Evolutionary conservation across 805 yeast species (phyloP), one percentile per base, ranked within the genome.

Genomic region (Metschnikowia baotianmanensis): DNA sequence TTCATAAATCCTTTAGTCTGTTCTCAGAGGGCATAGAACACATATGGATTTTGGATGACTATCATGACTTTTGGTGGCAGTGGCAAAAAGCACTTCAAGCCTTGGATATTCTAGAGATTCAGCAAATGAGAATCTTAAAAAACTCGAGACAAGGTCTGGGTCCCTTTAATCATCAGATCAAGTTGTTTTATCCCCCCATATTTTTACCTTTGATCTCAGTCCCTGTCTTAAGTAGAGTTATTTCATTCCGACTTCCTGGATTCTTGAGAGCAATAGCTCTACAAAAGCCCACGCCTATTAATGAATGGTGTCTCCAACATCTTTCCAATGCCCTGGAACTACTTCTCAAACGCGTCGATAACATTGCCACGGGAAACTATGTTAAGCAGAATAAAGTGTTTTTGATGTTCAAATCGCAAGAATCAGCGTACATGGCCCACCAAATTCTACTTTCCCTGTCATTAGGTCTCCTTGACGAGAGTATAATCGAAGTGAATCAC

Each of bases 371-470:
- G 6, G 63, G 51, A 11, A 42, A 51, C 21, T 50, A 58, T 23
- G 42, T 35, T 7, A 60, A 56, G 24, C 49, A 52, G 42, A 68
- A 69, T 36, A 78, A 75, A 43, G 76, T 78, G 0, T 83, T 89
- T 47, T 63, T 89, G 15, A 76, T 77, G 50, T 88, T 89, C 57
- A 65, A 72, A 23, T 65, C 71, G 5, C 76, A 76, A 24, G 52
- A 69, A 3, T 76, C 81, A 1, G 82, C 90, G 0, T 79, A 80
- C 45, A 67, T 83, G 22, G 81, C 86, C 0, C 77, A 76, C 36
- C 88, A 86, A 52, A 59, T 82, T 3, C 56, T 80, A 9, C 53
- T 80, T 1, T 66, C 77, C 1, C 62, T 35, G 33, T 67, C 30
- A 50, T 58, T 11, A 68, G 74, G 74, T 3, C 60, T 55, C 31